Base-by-base conservation (phyloP, 1,284 basidiomycete genomes). In the Hypsizygus ulmarius region DNA sequence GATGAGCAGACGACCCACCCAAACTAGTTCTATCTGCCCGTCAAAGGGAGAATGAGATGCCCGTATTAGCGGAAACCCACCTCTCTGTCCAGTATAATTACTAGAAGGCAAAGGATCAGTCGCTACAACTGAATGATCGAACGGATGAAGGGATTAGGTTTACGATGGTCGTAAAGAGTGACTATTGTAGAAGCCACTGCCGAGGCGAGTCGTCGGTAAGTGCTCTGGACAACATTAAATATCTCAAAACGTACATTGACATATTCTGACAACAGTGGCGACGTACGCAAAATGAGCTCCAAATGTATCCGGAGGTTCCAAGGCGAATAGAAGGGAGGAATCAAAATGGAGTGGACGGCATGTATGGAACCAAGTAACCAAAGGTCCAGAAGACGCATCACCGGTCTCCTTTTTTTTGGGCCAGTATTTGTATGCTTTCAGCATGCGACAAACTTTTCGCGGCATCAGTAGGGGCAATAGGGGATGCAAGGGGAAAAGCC, bases 161-260 rank as follows among this genome's bases (percentile, higher is more conserved):
- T 42, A 64, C 64, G 12, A 55, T 65, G 59, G 42, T 67, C 64
- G 52, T 67, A 64, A 50, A 64, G 43, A 50, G 53, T 51, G 25
- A 60, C 49, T 37, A 62, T 50, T 33, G 57, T 57, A 10, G 63
- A 51, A 39, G 59, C 52, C 14, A 63, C 63, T 64, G 42, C 9
- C n/a, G n/a, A 38, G 18, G 21, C 7, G n/a, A 18, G 40, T 38
- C 3, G n/a, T 30, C 19, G 12, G 39, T 7, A 9, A 10, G n/a
- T n/a, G n/a, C n/a, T 3, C 21, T 14, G 12, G 11, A 19, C 9
- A 32, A 38, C 2, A 9, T 27, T 15, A 19, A 16, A 27, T 11
- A 10, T 38, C 9, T 14, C 12, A 21, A 6, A 10, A 54, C 57
- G 34, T 39, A 61, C 56, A 38, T 48, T 58, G 56, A 39, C 55